Base-by-base conservation (phyloP, 768 basidiomycete genomes). In the Clitopilus passeckerianus region DNA sequence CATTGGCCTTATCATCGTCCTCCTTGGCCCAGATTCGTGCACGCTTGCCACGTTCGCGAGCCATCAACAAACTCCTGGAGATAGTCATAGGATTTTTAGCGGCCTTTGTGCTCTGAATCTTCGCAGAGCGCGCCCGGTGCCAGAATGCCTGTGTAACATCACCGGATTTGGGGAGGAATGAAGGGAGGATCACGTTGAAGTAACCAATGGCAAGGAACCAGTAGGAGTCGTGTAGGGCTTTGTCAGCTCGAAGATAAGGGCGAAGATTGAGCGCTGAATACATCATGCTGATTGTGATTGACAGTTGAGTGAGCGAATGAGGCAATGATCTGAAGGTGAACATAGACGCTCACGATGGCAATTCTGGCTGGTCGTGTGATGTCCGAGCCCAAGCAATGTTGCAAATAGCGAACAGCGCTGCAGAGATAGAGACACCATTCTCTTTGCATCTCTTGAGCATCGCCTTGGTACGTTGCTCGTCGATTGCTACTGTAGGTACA, bases 231-330 rank as follows among this genome's bases (percentile, higher is more conserved):
- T 80, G 75, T 18, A 76, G 66, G 2, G 77, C 66, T 55, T 74
- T 77, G 57, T 75, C 73, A 24, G 73, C 72, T 41, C 74, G 65
- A 41, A 86, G 72, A 67, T 83, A 80, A 5, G 87, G 85, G 2
- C 92, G 83, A 37, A 93, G 74, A 71, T 93, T 94, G 54, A 93
- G 75, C 12, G 93, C 91, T 7, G 90, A 90, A 70, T 95, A 95
- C 83, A 94, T 86, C 85, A 93, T 83, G 58, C 85, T 87, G 59
- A 18, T 34, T 2, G 52, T 30, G 18, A 43, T 57, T 5, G 30
- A 57, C 50, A 53, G 57, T 63, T 46, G 23, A 44, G 18, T 22
- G 22, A 50, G 20, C 46, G 14, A 34, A 22, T 22, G 34, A 27
- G 33, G 22, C 27, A 20, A 8, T 30, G 22, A 22, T 18, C 33